Base-by-base conservation (phyloP, 805 yeast genomes). In the Wickerhamomyces rabaulensis region DNA sequence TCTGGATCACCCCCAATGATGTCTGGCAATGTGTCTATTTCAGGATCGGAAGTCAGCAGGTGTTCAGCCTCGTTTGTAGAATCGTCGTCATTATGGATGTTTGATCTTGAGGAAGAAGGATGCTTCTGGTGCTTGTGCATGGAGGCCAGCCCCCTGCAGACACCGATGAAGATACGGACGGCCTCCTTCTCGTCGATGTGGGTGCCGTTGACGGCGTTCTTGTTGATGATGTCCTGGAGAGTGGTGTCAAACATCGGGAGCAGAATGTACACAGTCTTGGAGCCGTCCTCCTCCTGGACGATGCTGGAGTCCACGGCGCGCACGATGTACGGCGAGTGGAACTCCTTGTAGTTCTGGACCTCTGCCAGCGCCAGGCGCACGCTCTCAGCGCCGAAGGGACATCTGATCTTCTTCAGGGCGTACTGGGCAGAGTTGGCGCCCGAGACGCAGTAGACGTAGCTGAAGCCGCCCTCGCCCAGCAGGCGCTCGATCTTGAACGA, bases 401-500 rank as follows among this genome's bases (percentile, higher is more conserved):
- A 90, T 50, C 91, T 71, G 45, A 89, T 87, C 68, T 87, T 86
- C 69, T 91, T 91, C 59, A 91, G 68, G 3, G 96, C 96, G 58
- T 79, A 87, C 39, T 67, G 55, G 33, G 75, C 75, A 29, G 74
- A 68, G 52, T 72, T 68, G 10, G 61, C 54, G 22, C 71, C 69
- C 52, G 79, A 73, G 4, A 90, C 95, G 20, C 89, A 69, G 59
- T 91, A 91, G 9, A 88, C 96, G 55, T 85, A 89, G 0, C 95
- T 83, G 60, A 85, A 86, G 13, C 94, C 95, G 3, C 96, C 95
- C 67, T 90, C 97, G 9, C 96, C 96, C 7, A 91, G 69, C n/a
- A 91, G 72, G 49, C 79, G 75, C 45, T 80, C 66, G 16, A 91
- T 83, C 55, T 70, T 73, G 67, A 84, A 87, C 41, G 70, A 69